phyloP scores from a whole-genome alignment of 2,329 filamentous ascomycete genomes.

The Sordariomycetes sp. region DNA sequence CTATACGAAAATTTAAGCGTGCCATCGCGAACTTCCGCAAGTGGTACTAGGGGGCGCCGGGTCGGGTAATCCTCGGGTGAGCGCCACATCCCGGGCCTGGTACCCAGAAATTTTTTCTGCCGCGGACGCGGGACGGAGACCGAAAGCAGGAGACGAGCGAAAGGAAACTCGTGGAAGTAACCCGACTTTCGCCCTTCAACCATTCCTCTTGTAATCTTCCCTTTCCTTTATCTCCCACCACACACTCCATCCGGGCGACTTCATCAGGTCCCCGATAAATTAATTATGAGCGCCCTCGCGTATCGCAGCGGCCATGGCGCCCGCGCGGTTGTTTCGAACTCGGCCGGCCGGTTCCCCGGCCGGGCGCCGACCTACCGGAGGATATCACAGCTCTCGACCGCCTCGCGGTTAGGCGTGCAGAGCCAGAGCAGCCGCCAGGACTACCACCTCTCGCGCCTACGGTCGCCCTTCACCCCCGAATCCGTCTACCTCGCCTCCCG shows the following conservation, averaged over 20 bases:
- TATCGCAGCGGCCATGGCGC: conserved; percentile 2
- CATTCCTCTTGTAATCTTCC: background rate
- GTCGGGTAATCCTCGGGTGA: conserved; percentile 6
- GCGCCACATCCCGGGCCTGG: background rate
- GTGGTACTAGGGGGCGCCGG: background rate
- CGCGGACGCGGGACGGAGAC: background rate
- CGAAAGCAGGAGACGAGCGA: conserved; percentile 3
- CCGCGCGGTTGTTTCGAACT: conserved; percentile 4
- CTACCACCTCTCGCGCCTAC: conserved; percentile 19
- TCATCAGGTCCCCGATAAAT: background rate
- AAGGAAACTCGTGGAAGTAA: background rate
- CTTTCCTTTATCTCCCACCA: background rate
- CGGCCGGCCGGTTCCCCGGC: conserved; percentile 18
- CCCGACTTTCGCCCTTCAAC: background rate
- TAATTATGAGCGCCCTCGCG: conserved; percentile 3
- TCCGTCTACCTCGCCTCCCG: conserved; percentile 20
- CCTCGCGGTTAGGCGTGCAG: conserved; percentile 7
- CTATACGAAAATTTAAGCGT: background rate
- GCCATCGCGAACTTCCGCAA: background rate
- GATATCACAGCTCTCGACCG: conserved; percentile 23
- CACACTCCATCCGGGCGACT: background rate
- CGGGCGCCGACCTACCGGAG: conserved; percentile 34
- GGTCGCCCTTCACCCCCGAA: conserved; percentile 30
- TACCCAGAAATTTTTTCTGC: conserved; percentile 5
- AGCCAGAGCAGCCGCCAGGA: background rate